A percentile compares a stretch with the other conserved stretches of the same genome.
These are phyloP conservation scores for Asterochloris erici DNA, from an alignment of 139 green algal species.

Conservation along the genomic window DNA sequence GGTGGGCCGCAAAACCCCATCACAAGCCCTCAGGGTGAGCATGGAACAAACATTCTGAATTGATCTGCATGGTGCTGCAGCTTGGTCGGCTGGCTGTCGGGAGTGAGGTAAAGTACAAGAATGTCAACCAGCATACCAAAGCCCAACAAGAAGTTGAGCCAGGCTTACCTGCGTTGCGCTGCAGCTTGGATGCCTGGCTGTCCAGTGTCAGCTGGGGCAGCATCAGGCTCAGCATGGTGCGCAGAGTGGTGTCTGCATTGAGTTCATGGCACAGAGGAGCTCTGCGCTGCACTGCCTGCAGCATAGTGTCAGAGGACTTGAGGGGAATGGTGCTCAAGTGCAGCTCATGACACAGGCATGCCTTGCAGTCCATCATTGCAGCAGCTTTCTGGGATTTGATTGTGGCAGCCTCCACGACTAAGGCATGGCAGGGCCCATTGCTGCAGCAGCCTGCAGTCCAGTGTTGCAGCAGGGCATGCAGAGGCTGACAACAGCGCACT, in stretches of 20 bases:
- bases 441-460: neutral
- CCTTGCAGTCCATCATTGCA: slow-evolving; percentile 10
- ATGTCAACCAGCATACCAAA: neutral
- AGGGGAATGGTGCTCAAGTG: neutral
- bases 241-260: slow-evolving; percentile 50
- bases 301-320: neutral
- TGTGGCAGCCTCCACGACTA: neutral
- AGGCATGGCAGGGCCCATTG: neutral
- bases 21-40: neutral
- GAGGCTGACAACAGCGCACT: neutral
- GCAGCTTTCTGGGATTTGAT: neutral
- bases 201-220: slow-evolving; percentile 55
- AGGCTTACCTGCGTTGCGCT: slow-evolving; percentile 51
- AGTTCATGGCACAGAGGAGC: slow-evolving; percentile 37
- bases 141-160: neutral
- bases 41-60: too few species aligned
- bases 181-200: slow-evolving; percentile 72
- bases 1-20: neutral
- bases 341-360: neutral
- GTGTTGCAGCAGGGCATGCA: neutral
- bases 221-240: slow-evolving; percentile 59
- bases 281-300: neutral
- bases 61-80: too few species aligned
- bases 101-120: neutral
- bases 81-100: neutral